These are phyloP conservation scores for Moesziomyces antarcticus DNA, from an alignment of 1,284 basidiomycete species.

Conservation along the genomic window DNA sequence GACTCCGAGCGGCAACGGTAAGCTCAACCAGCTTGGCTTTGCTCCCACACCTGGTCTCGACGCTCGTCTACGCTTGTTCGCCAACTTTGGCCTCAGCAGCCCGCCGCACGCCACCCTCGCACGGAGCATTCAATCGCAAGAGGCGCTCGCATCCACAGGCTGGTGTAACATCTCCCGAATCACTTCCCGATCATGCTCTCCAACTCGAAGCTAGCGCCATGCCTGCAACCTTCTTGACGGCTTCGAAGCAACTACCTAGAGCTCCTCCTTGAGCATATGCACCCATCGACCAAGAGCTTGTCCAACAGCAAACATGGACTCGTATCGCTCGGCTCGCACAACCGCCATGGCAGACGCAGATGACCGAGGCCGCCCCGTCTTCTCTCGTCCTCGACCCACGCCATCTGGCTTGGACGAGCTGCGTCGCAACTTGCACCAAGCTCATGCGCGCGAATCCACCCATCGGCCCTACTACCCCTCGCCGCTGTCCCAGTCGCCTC, in stretches of 20 bases:
- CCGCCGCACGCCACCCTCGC: constrained; percentile 4
- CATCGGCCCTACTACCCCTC: constrained; percentile 42
- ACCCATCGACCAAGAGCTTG: no score
- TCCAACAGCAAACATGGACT: neutral
- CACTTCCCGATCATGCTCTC: neutral
- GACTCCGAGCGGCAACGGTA: constrained; percentile 3
- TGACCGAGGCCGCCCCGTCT: neutral
- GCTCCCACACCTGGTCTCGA: neutral
- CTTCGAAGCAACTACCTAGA: no score
- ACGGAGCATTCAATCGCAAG: neutral
- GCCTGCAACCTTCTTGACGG: no score
- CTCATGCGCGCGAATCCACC: constrained; percentile 14
- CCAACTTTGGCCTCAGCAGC: neutral
- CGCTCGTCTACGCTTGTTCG: constrained; percentile 1
- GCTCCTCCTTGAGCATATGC: no score
- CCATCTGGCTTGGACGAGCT: constrained; percentile 15
- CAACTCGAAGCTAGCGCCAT: no score
- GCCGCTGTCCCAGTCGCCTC: constrained; percentile 39
- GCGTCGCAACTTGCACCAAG: constrained; percentile 17
- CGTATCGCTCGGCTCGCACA: neutral
- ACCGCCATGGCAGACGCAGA: neutral
- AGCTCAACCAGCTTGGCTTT: neutral
- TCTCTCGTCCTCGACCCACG: neutral
- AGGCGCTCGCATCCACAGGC: neutral
- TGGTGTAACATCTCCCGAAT: neutral